phyloP scores from a whole-genome alignment of 2,329 filamentous ascomycete species.

The Monosporascus sp. region DNA sequence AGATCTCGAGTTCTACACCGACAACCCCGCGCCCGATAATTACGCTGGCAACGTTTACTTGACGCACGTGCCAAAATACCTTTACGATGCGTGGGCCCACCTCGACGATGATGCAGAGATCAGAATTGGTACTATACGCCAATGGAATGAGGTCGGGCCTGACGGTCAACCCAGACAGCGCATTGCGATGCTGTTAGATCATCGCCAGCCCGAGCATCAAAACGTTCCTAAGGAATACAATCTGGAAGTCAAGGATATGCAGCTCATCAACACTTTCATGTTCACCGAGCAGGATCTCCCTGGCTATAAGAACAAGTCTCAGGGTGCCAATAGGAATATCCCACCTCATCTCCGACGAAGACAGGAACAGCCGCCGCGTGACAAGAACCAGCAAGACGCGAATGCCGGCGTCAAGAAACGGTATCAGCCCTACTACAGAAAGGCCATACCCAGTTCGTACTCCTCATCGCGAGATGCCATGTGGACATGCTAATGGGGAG shows the following conservation, averaged over 20 bases:
- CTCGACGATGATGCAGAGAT: constrained; percentile 79
- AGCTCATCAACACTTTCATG: constrained; percentile 80
- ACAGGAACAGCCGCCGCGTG: constrained; percentile 34
- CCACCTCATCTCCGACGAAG: constrained; percentile 48
- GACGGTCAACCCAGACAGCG: constrained; percentile 42
- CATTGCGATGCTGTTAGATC: constrained; percentile 62
- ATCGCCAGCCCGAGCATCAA: constrained; percentile 61
- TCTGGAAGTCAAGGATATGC: constrained; percentile 57
- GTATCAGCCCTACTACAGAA: constrained; percentile 58
- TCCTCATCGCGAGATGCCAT: neutral
- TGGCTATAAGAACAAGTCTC: constrained; percentile 61
- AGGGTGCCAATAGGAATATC: constrained; percentile 53
- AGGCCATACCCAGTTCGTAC: constrained; percentile 68
- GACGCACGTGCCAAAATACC: constrained; percentile 69
- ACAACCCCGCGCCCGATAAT: constrained; percentile 30
- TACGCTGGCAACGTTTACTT: constrained; percentile 55
- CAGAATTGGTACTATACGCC: constrained; percentile 68
- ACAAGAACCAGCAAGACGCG: constrained; percentile 41
- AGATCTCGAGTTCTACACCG: constrained; percentile 52
- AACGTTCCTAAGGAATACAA: constrained; percentile 84
- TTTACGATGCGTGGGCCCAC: constrained; percentile 74
- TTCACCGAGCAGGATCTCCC: constrained; percentile 93
- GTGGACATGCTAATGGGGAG: neutral
- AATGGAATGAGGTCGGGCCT: constrained; percentile 49
- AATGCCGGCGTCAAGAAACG: constrained; percentile 36